Evolutionary conservation across 768 basidiomycete species (phyloP).

Genomic region (Lentinus tigrinus): DNA sequence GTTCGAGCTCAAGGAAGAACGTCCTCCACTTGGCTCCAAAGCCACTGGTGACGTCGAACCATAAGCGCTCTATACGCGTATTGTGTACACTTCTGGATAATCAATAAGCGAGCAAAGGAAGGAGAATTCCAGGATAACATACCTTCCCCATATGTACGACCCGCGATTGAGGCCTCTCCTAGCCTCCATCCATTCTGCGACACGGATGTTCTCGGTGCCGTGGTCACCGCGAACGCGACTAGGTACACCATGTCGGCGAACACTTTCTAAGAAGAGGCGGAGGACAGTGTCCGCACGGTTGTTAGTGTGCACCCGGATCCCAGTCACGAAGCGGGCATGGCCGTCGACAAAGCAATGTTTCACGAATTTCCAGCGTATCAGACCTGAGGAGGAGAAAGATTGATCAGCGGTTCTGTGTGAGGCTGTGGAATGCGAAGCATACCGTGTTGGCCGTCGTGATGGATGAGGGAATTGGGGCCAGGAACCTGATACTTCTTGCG

Average conservation of each 20-base stretch:
- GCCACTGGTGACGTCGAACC: conserved; percentile 28
- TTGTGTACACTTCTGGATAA: conserved; percentile 22
- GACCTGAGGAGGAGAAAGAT: neutral
- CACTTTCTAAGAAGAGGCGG: conserved; percentile 28
- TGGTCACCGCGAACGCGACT: conserved; percentile 36
- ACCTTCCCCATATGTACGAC: conserved; percentile 30
- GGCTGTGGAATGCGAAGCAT: neutral
- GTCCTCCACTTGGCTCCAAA: conserved; percentile 28
- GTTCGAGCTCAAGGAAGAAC: conserved; percentile 27
- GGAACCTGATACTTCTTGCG: conserved; percentile 20
- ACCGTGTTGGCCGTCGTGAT: conserved; percentile 27
- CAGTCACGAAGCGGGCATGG: conserved; percentile 28
- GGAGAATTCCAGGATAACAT: neutral
- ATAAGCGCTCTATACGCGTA: conserved; percentile 27
- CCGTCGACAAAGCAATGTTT: conserved; percentile 24
- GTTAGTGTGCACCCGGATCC: conserved; percentile 35
- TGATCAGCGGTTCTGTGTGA: no score
- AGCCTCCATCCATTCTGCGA: conserved; percentile 35
- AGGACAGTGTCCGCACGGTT: conserved; percentile 39
- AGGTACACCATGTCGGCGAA: conserved; percentile 29
- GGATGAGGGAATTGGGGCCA: conserved; percentile 22
- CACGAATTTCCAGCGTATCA: conserved; percentile 26
- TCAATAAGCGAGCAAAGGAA: neutral
- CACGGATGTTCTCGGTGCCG: conserved; percentile 37
- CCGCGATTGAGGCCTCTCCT: conserved; percentile 28